Evolutionary conservation across 139 green algal genomes (phyloP), one percentile per base, ranked within the genome.

Genomic region (Edaphochlamys debaryana): DNA sequence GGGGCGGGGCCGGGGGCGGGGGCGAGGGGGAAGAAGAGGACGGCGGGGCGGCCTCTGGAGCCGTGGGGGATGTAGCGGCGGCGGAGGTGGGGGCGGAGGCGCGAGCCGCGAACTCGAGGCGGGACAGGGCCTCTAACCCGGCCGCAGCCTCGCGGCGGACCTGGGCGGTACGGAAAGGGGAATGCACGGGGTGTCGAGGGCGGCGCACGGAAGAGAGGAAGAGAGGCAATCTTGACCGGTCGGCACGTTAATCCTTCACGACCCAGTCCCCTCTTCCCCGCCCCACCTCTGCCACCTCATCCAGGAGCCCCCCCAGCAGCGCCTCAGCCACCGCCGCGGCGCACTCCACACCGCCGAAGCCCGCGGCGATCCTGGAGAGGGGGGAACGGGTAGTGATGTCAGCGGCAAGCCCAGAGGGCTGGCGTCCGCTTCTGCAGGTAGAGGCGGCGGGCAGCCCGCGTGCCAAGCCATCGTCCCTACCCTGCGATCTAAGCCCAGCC

Each of bases 261-360:
- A 81, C 19, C 27, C 75, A 60, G 3, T 20, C 54, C 40, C 52
- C 75, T 38, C 40, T 60, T 22, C 52, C 75, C 40, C 42, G 60
- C 38, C 75, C 36, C 38, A 81, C 75, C 38, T 81, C 60, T 0
- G 75, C 60, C 62, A 81, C 60, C 58, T 81, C 75, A 58, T 81
- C 75, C 75, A 81, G 30, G 15, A 81, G 38, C 3, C 36, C 30
- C 41, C 71, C 75, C 0, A 37, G 9, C 6, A 81, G 75, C 3
- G 60, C 75, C 58, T 81, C 75, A 9, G 34, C 52, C 22, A 71
- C n/a, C 20, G 75, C 75, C 8, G 75, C 58, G 17, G 75, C 75
- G 11, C 60, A 60, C 56, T 81, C 75, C 9, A 30, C 75, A 40
- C 63, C 56, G 15, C 75, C 75, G 58, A 60, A 32, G 75, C 75